Evolutionary conservation across 2,329 filamentous ascomycete genomes (phyloP).

Genomic region (Alternaria conjuncta): DNA sequence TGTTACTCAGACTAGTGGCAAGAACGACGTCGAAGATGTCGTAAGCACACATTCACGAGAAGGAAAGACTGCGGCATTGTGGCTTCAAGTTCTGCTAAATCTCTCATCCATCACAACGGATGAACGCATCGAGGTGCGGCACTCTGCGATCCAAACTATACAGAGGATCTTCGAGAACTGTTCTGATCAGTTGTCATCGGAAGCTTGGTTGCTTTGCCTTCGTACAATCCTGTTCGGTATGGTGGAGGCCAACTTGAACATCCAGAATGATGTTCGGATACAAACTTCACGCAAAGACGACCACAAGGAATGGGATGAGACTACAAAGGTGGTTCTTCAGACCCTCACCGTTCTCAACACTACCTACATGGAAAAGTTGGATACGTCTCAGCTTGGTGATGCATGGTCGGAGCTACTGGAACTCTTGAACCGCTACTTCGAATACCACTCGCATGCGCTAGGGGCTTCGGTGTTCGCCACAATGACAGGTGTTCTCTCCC

Average conservation of each 20-base stretch:
- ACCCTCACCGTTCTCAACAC: constrained; percentile 65
- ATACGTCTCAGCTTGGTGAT: constrained; percentile 69
- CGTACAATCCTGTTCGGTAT: constrained; percentile 81
- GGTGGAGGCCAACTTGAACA: constrained; percentile 65
- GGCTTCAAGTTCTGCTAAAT: constrained; percentile 77
- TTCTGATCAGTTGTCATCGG: constrained; percentile 76
- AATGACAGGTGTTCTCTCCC: constrained; percentile 49
- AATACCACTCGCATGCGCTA: constrained; percentile 48
- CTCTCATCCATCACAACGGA: constrained; percentile 75
- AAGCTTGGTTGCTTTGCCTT: constrained; percentile 84
- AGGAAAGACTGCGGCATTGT: constrained; percentile 73
- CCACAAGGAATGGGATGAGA: constrained; percentile 47
- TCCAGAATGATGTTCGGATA: constrained; percentile 29
- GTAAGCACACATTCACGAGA: constrained; percentile 65
- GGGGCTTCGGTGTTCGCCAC: constrained; percentile 52
- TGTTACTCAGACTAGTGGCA: constrained; percentile 18
- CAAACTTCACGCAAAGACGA: constrained; percentile 26
- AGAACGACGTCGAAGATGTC: constrained; percentile 63
- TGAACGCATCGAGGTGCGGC: constrained; percentile 75
- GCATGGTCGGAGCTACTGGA: constrained; percentile 78
- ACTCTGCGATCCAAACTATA: constrained; percentile 89
- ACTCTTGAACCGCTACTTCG: constrained; percentile 65
- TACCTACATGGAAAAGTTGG: constrained; percentile 76
- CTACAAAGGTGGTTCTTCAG: constrained; percentile 47
- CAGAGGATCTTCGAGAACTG: constrained; percentile 92